These are phyloP conservation scores for Hypoxylon lienhwacheense DNA, from an alignment of 495 filamentous ascomycete genomes.

Conservation along the genomic window DNA sequence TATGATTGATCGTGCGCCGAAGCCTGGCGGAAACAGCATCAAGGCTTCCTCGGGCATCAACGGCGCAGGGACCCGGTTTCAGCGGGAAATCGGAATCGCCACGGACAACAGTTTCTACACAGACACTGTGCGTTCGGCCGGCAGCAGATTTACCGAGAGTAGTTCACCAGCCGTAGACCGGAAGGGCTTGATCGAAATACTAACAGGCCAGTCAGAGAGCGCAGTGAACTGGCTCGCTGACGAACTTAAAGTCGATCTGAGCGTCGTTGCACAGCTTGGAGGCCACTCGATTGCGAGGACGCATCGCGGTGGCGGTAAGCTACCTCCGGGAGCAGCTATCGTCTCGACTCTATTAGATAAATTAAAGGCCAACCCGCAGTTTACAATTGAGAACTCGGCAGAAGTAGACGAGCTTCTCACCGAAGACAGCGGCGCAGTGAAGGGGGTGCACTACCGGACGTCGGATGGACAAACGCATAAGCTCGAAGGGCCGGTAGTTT, in stretches of 20 bases:
- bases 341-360: slow-evolving; percentile 51
- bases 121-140: slow-evolving; percentile 58
- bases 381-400: slow-evolving; percentile 48
- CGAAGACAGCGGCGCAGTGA: slow-evolving; percentile 29
- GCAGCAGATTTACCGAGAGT: slow-evolving; percentile 29
- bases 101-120: slow-evolving; percentile 48
- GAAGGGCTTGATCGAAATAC: slow-evolving; percentile 45
- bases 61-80: slow-evolving; percentile 57
- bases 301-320: slow-evolving; percentile 53
- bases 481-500: slow-evolving; percentile 56
- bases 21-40: slow-evolving; percentile 64
- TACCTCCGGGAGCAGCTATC: slow-evolving; percentile 58
- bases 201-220: slow-evolving; percentile 45
- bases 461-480: slow-evolving; percentile 28
- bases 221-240: slow-evolving; percentile 57
- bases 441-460: slow-evolving; percentile 41
- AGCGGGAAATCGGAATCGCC: slow-evolving; percentile 35
- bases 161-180: slow-evolving; percentile 32
- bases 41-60: slow-evolving; percentile 67
- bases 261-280: slow-evolving; percentile 55
- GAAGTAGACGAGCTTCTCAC: slow-evolving; percentile 52
- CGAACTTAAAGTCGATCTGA: slow-evolving; percentile 57
- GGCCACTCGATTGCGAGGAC: slow-evolving; percentile 58
- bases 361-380: slow-evolving; percentile 46
- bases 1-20: slow-evolving; percentile 56